A percentile compares a stretch with the other conserved stretches of the same genome.
Conservation (phyloP, 768 basidiomycete species). For the Crepidotus variabilis region DNA sequence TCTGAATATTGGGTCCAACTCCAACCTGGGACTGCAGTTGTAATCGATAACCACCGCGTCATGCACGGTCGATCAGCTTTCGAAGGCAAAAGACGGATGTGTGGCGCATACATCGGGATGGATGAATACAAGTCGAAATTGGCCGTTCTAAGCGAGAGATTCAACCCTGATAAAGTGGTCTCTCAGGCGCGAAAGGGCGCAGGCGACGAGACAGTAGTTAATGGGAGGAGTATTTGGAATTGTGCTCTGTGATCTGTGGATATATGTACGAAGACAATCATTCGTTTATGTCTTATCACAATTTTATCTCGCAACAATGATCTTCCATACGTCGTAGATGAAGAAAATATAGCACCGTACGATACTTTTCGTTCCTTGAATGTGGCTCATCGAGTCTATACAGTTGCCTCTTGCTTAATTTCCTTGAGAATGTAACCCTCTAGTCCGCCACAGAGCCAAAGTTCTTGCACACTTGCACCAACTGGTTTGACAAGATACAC, state of each 20-base stretch:
- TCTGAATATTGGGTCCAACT: constrained; percentile 92
- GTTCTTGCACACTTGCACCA: constrained; percentile 92
- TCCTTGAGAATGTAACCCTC: constrained; percentile 88
- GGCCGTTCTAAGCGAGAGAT: constrained; percentile 60
- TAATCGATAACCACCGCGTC: constrained; percentile 91
- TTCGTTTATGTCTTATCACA: too few relatives aligned
- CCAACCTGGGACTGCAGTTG: constrained; percentile 82
- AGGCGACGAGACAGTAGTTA: constrained; percentile 16
- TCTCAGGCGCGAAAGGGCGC: constrained; percentile 19
- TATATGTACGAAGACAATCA: too few relatives aligned
- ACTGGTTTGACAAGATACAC: constrained; percentile 71
- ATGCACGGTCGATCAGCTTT: constrained; percentile 94
- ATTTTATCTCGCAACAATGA: too few relatives aligned
- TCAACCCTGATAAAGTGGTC: constrained; percentile 31
- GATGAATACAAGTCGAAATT: constrained; percentile 89
- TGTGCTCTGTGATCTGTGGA: constrained; percentile 36
- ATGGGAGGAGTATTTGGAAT: constrained; percentile 58
- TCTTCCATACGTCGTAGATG: too few relatives aligned
- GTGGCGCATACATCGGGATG: constrained; percentile 89
- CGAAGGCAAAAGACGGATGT: constrained; percentile 84
- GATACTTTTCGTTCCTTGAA: too few relatives aligned
- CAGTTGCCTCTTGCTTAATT: constrained; percentile 37
- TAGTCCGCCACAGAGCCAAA: constrained; percentile 93
- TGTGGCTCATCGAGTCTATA: not conserved
- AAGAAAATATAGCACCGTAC: too few relatives aligned